phyloP scores from a whole-genome alignment of 2,329 filamentous ascomycete genomes.

The Apiospora phragmitis region DNA sequence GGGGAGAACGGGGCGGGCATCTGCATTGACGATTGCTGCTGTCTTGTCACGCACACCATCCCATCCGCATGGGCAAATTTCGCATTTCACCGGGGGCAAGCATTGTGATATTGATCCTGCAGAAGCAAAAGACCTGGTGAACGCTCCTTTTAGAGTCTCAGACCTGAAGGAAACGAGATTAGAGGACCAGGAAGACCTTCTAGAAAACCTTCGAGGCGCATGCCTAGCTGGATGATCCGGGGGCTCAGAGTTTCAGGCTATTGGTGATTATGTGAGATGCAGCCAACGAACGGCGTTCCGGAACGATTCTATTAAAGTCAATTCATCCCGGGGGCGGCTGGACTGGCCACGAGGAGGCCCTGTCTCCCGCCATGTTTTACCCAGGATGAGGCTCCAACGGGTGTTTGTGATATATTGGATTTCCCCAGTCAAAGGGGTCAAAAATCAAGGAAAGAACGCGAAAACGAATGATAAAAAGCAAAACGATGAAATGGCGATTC shows the following conservation, averaged over 20 bases:
- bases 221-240: not conserved
- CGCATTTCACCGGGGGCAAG: not conserved
- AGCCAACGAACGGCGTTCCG: not conserved
- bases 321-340: constrained; percentile 4
- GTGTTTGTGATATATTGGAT: not conserved
- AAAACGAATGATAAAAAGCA: not conserved
- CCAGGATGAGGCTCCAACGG: constrained; percentile 6
- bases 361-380: constrained; percentile 9
- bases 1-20: not conserved
- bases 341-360: constrained; percentile 11
- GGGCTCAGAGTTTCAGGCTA: constrained; percentile 4
- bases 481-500: not conserved
- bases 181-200: not conserved
- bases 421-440: not conserved
- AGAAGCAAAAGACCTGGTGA: not conserved
- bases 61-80: not conserved
- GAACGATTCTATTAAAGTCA: constrained; percentile 3
- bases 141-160: not conserved
- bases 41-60: not conserved
- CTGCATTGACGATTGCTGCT: not conserved
- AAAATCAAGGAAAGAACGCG: not conserved
- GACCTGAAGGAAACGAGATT: not conserved
- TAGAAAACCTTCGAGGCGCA: not conserved
- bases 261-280: constrained; percentile 4
- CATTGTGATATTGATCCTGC: not conserved